Evolutionary conservation across 2,329 filamentous ascomycete genomes (phyloP), one percentile per base, ranked within the genome.

Genomic region (Aspergillus sojae): DNA sequence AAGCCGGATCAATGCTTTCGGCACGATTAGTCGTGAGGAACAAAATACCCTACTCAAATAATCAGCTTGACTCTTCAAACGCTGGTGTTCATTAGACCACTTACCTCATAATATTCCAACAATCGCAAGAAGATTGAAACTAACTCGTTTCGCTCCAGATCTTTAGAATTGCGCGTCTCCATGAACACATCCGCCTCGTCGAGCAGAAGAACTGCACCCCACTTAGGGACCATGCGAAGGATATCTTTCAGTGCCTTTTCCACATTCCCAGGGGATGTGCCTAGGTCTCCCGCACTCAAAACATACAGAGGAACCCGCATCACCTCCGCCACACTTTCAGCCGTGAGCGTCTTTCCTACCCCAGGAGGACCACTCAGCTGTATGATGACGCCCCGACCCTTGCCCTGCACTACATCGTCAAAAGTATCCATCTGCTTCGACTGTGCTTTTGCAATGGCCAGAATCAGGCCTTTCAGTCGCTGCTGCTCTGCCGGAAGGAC

Each of bases 301-400:
- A 79, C 75, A 68, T 82, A 85, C 0, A 86, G 74, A 2, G 84
- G 84, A 1, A 81, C 80, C 36, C 79, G 75, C 78, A 85, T 83
- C 57, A 81, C 74, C 62, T 85, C 83, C 1, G 84, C 83, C 26
- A 84, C 78, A 61, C 77, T 79, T 67, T 84, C 83, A 6, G 80
- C 81, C 4, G 83, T 84, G 28, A 83, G 69, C 0, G 84, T 86
- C 73, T 86, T 86, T 16, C 84, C 84, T 2, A 85, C 82, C 3
- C 84, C 84, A 0, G 84, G 83, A 0, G 81, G 81, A 2, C 83
- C 84, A 52, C 76, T 79, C 2, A 86, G 77, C 4, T 85, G 76
- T 61, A 85, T 75, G 60, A 85, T 83, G 59, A 85, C 79, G 11
- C 84, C 83, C 19, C 78, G 77, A 14, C 84, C 84, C 67, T 86